Evolutionary conservation across 441 rosid species (phyloP), one percentile per base, ranked within the genome.

Genomic region (Rhodomyrtus psidioides): DNA sequence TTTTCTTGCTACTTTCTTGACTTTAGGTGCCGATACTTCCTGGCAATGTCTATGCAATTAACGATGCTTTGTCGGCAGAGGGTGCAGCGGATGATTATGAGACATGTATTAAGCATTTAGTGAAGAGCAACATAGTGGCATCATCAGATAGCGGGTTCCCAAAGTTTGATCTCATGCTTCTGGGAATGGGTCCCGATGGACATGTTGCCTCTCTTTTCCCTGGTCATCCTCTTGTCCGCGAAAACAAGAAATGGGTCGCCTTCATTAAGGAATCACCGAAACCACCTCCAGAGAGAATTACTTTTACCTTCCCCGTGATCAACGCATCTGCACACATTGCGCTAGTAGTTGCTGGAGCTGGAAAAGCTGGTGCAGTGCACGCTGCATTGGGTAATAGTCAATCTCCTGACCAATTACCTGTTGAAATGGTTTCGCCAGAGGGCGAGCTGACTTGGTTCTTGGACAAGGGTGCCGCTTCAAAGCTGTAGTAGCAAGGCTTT

Each of bases 101-200:
- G 89, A 90, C 93, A 79, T 90, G 95, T 84, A 92, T 96, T 86
- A 95, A 89, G 86, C 93, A 93, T 85, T 90, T 94, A 86, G 95
- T 91, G 30, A 79, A 88, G n/a, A 89, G 56, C 30, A 87, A 87
- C 23, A 85, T 91, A 82, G 53, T 95, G 49, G 90, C 87, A 2
- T 65, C 87, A 60, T 94, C 97, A 46, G 54, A 91, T 49, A 94
- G 87, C 6, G 97, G 96, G 84, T 86, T 95, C 79, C 98, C 99
- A 4, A 95, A 92, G 83, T 97, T 97, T 56, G 98, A 97, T 90
- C 92, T 93, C 86, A 91, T 92, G 93, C 98, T 96, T 89, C 89
- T 96, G 1, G 99, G 98, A 51, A 94, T 94, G 96, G 99, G 98
- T 0, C 96, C 98, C 1, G 99, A 96, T 88, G 98, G 98, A n/a